These are phyloP conservation scores for Physocladia obscura DNA, from an alignment of 192 early-diverging fungal genomes.

Conservation along the genomic window DNA sequence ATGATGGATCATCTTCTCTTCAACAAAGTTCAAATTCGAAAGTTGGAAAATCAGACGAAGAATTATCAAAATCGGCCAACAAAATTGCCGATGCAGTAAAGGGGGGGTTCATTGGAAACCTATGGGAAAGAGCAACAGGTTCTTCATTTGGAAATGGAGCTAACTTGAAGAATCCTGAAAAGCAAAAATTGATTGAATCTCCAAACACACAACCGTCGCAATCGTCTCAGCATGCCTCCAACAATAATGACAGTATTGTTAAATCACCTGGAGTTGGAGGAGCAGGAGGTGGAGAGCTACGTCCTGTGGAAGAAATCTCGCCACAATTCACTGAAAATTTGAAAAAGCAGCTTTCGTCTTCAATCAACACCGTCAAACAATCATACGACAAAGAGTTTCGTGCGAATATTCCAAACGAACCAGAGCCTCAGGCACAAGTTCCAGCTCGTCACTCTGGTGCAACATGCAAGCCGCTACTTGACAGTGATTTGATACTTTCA, in stretches of 20 bases:
- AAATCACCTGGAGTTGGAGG: neutral
- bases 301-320: constrained; percentile 32
- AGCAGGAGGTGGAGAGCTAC: neutral
- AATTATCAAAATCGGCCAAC: constrained; percentile 10
- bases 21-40: neutral
- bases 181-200: neutral
- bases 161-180: neutral
- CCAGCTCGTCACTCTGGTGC: constrained; percentile 25
- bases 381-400: constrained; percentile 40
- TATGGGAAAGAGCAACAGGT: constrained; percentile 18
- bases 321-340: constrained; percentile 32
- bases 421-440: constrained; percentile 17
- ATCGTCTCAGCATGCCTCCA: too few species aligned
- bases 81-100: constrained; percentile 16
- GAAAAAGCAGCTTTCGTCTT: constrained; percentile 38
- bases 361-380: constrained; percentile 34
- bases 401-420: constrained; percentile 39
- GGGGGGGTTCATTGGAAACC: constrained; percentile 16
- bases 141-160: neutral
- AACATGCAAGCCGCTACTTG: constrained; percentile 37
- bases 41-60: constrained; percentile 13
- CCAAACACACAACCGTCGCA: too few species aligned
- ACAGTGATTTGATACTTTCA: constrained; percentile 40
- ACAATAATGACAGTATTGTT: neutral
- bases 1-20: neutral